phyloP scores from a whole-genome alignment of 208 protist species.

The Trypanosoma brucei region DNA sequence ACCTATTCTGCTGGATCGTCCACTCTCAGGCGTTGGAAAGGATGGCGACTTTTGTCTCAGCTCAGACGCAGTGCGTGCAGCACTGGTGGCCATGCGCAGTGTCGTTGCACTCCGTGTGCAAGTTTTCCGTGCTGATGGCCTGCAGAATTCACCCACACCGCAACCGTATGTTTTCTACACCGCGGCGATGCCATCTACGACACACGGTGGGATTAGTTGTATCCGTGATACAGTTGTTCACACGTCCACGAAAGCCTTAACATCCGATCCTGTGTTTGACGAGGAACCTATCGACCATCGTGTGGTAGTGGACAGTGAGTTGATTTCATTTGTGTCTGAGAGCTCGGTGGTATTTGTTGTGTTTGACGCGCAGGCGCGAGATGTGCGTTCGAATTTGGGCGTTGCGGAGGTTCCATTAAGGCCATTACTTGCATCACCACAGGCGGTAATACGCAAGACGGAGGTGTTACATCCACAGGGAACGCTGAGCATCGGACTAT shows the following conservation, averaged over 20 bases:
- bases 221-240: slow-evolving; percentile 75
- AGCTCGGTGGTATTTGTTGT: slow-evolving; percentile 72
- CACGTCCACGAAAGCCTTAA: slow-evolving; percentile 33
- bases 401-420: slow-evolving; percentile 63
- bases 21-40: not conserved
- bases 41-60: slow-evolving; percentile 20
- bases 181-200: slow-evolving; percentile 20
- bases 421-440: slow-evolving; percentile 55
- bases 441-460: slow-evolving; percentile 45
- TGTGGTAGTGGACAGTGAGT: slow-evolving; percentile 57
- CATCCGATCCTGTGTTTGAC: slow-evolving; percentile 60
- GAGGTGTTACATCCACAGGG: slow-evolving; percentile 69
- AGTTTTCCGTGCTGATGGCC: slow-evolving; percentile 51
- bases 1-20: slow-evolving; percentile 49
- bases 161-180: slow-evolving; percentile 89
- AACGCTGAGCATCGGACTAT: slow-evolving; percentile 61
- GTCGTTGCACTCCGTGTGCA: slow-evolving; percentile 67
- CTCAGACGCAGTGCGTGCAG: slow-evolving; percentile 33
- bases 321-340: slow-evolving; percentile 57
- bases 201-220: slow-evolving; percentile 28
- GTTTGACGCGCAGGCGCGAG: slow-evolving; percentile 65
- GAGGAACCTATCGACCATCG: slow-evolving; percentile 68
- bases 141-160: slow-evolving; percentile 28
- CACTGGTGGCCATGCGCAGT: slow-evolving; percentile 60
- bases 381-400: slow-evolving; percentile 67